Base-by-base conservation (phyloP, 106 monocot genomes). In the Acorus gramineus region DNA sequence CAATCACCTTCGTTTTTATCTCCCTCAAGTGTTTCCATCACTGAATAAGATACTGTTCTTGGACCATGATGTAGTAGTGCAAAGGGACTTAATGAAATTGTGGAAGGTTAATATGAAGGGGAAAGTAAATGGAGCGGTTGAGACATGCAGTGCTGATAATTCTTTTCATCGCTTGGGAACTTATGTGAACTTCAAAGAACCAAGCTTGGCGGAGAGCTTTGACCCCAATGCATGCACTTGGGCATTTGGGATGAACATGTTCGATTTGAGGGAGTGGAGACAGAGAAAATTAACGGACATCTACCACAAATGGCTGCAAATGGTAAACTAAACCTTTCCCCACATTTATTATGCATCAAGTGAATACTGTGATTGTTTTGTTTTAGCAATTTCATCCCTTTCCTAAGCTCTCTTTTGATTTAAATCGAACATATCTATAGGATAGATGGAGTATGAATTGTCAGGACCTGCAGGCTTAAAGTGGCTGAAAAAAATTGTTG, bases 221-320 rank as follows among this genome's bases (percentile, higher is more conserved):
- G 42, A 71, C 28, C 71, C 61, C 3, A 61, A 61, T 50, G 52
- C 51, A 11, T 71, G 71, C 49, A 53, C 52, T 3, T 71, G 71
- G 71, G 71, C 71, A 43, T 71, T 43, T 13, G 71, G 71, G 8
- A 71, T 71, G 71, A 71, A 71, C n/a, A 59, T 63, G 6, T 71
- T 71, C 14, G 71, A 71, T 63, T 48, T 71, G 55, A 53, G 56
- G 11, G 63, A 62, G 49, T 71, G 71, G 71, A 62, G 48, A 55
- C 54, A 47, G 50, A 62, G 51, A 42, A 48, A 53, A 42, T 12
- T 71, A 12, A 71, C 71, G 2, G 62, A 55, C 5, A 49, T 71
- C 5, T 71, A 71, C 63, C 62, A 71, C 42, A 42, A 62, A 9
- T 71, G 71, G 71, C 63, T 55, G 12, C 46, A 71, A 7, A 4